Conservation (phyloP, 805 yeast species). For the Metschnikowia henanensis region DNA sequence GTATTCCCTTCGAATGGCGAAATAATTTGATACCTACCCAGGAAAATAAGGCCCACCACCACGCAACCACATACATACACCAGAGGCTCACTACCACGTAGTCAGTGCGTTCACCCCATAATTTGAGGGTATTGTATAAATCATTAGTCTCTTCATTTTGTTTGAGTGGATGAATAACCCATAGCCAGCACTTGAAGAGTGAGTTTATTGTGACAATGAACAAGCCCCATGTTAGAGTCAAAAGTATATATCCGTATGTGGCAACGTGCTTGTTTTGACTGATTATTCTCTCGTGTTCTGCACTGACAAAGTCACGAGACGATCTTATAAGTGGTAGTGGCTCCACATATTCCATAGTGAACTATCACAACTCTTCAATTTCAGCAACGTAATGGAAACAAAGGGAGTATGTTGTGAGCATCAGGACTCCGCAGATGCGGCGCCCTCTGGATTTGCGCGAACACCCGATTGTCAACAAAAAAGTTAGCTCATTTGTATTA, state of each 20-base stretch:
- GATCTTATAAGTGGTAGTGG: slow-evolving; percentile 19
- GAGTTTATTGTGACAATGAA: slow-evolving; percentile 35
- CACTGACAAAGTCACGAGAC: slow-evolving; percentile 6
- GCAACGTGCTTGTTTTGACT: slow-evolving; percentile 8
- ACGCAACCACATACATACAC: slow-evolving; percentile 40
- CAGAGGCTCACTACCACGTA: slow-evolving; percentile 33
- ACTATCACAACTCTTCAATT: background rate
- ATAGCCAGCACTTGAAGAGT: slow-evolving; percentile 37
- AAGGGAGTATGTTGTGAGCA: too few relatives aligned
- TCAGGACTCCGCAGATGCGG: too few relatives aligned
- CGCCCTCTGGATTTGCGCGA: too few relatives aligned
- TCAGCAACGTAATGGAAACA: too few relatives aligned
- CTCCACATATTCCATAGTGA: slow-evolving; percentile 11
- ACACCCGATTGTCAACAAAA: too few relatives aligned
- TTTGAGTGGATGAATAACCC: slow-evolving; percentile 30
- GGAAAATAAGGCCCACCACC: slow-evolving; percentile 70
- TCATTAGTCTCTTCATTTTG: slow-evolving; percentile 9
- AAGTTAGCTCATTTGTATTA: too few relatives aligned
- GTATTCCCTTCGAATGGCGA: slow-evolving; percentile 71
- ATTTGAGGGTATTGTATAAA: slow-evolving; percentile 14
- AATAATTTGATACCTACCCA: slow-evolving; percentile 84
- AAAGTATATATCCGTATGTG: slow-evolving; percentile 30
- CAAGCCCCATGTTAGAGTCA: slow-evolving; percentile 31
- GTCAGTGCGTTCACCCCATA: slow-evolving; percentile 26
- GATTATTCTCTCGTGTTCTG: slow-evolving; percentile 4